Evolutionary conservation across 2,329 filamentous ascomycete genomes (phyloP), one percentile per base, ranked within the genome.

Genomic region (Eutypa lata): DNA sequence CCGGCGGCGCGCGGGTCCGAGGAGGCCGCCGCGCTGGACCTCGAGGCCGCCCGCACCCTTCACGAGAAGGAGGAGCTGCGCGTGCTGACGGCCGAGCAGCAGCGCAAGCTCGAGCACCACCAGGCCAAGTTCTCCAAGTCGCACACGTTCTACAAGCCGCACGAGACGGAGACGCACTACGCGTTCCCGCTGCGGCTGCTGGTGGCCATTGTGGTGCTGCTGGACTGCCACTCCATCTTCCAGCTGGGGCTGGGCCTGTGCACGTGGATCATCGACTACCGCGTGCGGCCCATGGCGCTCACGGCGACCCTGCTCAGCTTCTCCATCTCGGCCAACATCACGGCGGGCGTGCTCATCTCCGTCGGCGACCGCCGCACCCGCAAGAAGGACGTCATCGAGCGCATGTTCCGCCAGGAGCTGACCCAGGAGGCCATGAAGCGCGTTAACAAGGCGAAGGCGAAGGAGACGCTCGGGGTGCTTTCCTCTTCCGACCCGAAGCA

Each of bases 101-200:
- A 91, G 64, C 78, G 79, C 54, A 82, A 80, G 47, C 78, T 95
- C 10, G 78, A 86, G 48, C 86, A 94, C 65, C 90, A 95, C 64
- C 88, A 92, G 65, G 80, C 77, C 60, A 93, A 92, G 64, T 88
- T 94, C 64, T 80, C 87, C 65, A 90, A 88, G 61, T 91, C 87
- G 0, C 90, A 95, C 68, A 91, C 88, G 6, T 95, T 93, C 70
- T 95, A 95, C 76, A 92, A 92, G 63, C 90, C 90, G 0, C 88
- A 95, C 68, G 90, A 95, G 70, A 95, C 90, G 0, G 77, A 83
- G 33, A 95, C 90, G 0, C 90, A 95, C 66, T 79, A 84, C 65
- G 87, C 90, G 0, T 95, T 95, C 56, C 89, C 90, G 0, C 75
- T 92, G 1, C 79, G 81, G 31, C 76, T 91, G 6, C 83, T 95